Evolutionary conservation across 2,329 filamentous ascomycete species (phyloP), one percentile per base, ranked within the genome.

Genomic region (Aspergillus carbonarius): DNA sequence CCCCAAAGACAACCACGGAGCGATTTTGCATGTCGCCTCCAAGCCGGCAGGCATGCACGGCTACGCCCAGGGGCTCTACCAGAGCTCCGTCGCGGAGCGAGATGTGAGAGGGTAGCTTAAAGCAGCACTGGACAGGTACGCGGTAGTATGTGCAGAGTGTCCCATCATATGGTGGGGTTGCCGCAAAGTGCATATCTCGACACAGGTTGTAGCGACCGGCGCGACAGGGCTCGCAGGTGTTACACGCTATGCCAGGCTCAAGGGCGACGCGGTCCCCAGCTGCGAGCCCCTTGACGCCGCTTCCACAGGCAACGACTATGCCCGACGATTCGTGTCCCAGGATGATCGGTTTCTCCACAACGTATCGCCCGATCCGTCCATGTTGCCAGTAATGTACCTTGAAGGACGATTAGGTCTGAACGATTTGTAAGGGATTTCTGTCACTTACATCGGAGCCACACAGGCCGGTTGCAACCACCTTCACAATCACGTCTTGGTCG

Each of bases 61-160:
- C 91, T 13, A 95, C 91, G 40, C 89, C 88, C 34, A 95, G 83
- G 9, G 91, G 91, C 82, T 97, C 93, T 64, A 96, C 85, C 65
- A 97, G 79, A 2, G 93, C 91, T 53, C 92, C 93, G 76, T 96
- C 91, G 71, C 93, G 88, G 53, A 93, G 79, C 84, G 8, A 68
- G 17, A 68, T 55, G 37, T 67, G 64, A 1, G 37, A 1, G 3
- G 93, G 91, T 15, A 97, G 84, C 79, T 90, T 90, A 78, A 92
- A 95, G 82, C 91, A 96, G 73, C 93, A 96, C 74, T 96, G 92
- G n/a, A 96, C 84, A 1, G 92, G 90, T 1, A 92, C 81, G 13
- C 81, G 71, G 82, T 93, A 96, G 80, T 92, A 93, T 53, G 90
- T 90, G 0, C 91, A 87, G 52, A 97, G 80, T 0, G 93, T 96